Evolutionary conservation across 2,329 filamentous ascomycete genomes (phyloP).

Genomic region (Microdochium trichocladiopsis): DNA sequence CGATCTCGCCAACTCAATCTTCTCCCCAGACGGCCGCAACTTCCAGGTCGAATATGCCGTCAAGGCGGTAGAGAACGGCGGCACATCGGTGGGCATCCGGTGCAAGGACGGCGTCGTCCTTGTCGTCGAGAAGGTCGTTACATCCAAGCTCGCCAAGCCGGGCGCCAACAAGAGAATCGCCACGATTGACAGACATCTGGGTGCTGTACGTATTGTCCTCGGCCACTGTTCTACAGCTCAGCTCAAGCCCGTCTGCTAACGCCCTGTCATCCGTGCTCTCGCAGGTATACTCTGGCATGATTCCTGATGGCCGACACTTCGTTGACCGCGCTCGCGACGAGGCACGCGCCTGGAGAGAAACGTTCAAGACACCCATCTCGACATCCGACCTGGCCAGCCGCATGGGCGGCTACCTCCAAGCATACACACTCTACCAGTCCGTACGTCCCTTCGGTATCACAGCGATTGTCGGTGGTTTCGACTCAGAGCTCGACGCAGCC

Average conservation of each 20-base stretch:
- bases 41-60: conserved; percentile 99
- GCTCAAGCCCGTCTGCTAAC: neutral
- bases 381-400: conserved; percentile 81
- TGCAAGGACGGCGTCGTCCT: conserved; percentile 97
- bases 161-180: conserved; percentile 96
- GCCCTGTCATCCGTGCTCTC: neutral
- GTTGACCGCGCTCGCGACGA: conserved; percentile 92
- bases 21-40: conserved; percentile 97
- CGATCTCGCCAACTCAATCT: conserved; percentile 98
- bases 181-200: conserved; percentile 87
- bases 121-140: conserved; percentile 92
- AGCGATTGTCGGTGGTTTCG: conserved; percentile 88
- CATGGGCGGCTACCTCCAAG: conserved; percentile 94
- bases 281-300: conserved; percentile 89
- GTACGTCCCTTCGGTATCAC: conserved; percentile 96
- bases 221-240: neutral
- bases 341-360: conserved; percentile 81
- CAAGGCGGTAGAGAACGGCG: conserved; percentile 97
- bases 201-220: conserved; percentile 60
- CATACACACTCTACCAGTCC: conserved; percentile 94
- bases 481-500: conserved; percentile 75
- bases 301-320: conserved; percentile 94
- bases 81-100: conserved; percentile 90
- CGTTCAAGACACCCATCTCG: conserved; percentile 92
- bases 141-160: conserved; percentile 90